Conservation (phyloP, 2,329 filamentous ascomycete genomes). For the Trichophyton schoenleinii region DNA sequence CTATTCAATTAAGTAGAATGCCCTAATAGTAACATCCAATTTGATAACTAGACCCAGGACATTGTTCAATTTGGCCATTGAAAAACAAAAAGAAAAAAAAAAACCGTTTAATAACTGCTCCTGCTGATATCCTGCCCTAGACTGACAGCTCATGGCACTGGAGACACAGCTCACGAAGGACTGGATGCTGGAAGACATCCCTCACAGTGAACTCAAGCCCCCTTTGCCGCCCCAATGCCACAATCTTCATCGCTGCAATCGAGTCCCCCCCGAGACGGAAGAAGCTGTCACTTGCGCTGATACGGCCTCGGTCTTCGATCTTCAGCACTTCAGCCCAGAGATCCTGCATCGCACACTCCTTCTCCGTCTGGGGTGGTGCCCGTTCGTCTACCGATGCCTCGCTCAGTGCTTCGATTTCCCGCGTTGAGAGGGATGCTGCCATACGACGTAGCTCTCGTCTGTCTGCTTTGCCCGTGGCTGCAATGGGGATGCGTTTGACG, state of each 20-base stretch:
- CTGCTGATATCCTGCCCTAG: background rate
- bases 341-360: background rate
- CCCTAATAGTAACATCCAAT: too few species aligned
- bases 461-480: background rate
- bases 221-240: background rate
- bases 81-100: background rate
- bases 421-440: background rate
- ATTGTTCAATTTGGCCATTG: background rate
- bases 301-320: background rate
- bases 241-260: constrained; percentile 24
- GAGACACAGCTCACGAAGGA: constrained; percentile 17
- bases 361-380: background rate
- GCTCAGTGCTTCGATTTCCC: background rate
- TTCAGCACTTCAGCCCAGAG: background rate
- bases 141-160: constrained; percentile 14
- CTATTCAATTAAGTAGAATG: too few species aligned
- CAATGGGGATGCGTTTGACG: background rate
- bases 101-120: background rate
- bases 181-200: constrained; percentile 12
- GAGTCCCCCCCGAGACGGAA: constrained; percentile 24
- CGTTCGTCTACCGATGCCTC: background rate
- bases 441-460: background rate
- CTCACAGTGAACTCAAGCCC: constrained; percentile 3
- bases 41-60: too few species aligned
- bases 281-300: constrained; percentile 4